phyloP scores from a whole-genome alignment of 345 rosid species.

The Citrus sp. region DNA sequence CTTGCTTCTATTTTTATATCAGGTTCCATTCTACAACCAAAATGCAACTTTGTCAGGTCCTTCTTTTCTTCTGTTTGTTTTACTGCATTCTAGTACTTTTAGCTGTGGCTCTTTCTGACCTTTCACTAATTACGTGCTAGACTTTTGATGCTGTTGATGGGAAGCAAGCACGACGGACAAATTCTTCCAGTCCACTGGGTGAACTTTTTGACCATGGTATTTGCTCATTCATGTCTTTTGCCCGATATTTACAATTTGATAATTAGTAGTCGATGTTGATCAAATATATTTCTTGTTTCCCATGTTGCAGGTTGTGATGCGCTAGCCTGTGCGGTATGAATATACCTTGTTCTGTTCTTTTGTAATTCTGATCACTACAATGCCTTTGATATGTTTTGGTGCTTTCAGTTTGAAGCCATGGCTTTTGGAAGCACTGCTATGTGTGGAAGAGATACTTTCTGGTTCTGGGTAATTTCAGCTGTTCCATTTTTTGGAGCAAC shows the following conservation, averaged over 20 bases:
- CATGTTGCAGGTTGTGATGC: conserved; percentile 91
- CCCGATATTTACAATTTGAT: background rate
- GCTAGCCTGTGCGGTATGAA: conserved; percentile 94
- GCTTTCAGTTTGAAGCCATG: conserved; percentile 71
- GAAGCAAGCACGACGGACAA: conserved; percentile 94
- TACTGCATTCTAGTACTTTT: background rate
- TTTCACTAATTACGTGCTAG: conserved; percentile 31
- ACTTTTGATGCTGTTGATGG: conserved; percentile 99
- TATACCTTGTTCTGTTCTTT: conserved; percentile 4
- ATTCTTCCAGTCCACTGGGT: conserved; percentile 84
- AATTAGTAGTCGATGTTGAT: conserved; percentile 8
- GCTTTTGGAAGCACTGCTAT: conserved; percentile 93
- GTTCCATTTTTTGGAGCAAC: conserved; percentile 92
- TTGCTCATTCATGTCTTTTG: conserved; percentile 12
- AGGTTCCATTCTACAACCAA: conserved; percentile 44
- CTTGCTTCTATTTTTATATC: conserved; percentile 85
- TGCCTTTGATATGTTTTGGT: conserved; percentile 5
- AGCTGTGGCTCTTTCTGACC: conserved; percentile 1
- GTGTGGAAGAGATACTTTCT: conserved; percentile 88
- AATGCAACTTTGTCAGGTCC: background rate
- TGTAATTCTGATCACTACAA: background rate
- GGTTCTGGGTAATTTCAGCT: conserved; percentile 97
- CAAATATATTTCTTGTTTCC: conserved; percentile 14
- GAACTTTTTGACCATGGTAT: conserved; percentile 96
- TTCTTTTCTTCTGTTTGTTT: background rate